Evolutionary conservation across 2,329 filamentous ascomycete genomes (phyloP).

Genomic region (Colletotrichum costaricense): DNA sequence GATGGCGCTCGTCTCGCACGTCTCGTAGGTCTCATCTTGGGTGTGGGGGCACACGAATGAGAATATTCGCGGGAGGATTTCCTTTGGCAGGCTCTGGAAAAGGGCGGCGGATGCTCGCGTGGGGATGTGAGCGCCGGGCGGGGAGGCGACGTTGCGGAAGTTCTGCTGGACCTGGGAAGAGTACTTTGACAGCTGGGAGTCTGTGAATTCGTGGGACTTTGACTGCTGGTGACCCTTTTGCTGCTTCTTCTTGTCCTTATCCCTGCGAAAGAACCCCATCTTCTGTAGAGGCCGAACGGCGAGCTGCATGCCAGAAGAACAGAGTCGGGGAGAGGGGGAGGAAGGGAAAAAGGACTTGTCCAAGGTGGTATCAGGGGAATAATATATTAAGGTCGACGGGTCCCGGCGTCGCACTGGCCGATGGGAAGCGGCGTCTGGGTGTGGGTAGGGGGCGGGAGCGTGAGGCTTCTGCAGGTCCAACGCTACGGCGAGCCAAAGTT

Average conservation of each 20-base stretch:
- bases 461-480: conserved; percentile 31
- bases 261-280: conserved; percentile 34
- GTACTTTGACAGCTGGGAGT: conserved; percentile 30
- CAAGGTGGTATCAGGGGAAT: conserved; percentile 27
- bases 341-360: background rate
- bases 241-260: conserved; percentile 38
- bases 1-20: conserved; percentile 82
- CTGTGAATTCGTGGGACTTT: conserved; percentile 24
- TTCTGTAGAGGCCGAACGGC: conserved; percentile 34
- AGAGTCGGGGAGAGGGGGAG: background rate
- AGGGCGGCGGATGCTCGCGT: conserved; percentile 53
- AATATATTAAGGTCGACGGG: conserved; percentile 33
- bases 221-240: conserved; percentile 14
- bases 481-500: conserved; percentile 23
- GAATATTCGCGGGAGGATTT: conserved; percentile 83
- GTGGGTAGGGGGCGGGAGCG: conserved; percentile 16
- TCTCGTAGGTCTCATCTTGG: conserved; percentile 80
- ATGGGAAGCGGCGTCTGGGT: conserved; percentile 23
- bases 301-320: conserved; percentile 30
- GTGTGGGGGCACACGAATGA: conserved; percentile 85
- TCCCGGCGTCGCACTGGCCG: conserved; percentile 25
- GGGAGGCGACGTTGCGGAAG: conserved; percentile 28
- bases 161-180: conserved; percentile 32
- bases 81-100: conserved; percentile 69
- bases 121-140: conserved; percentile 45